A percentile compares a stretch with the other conserved stretches of the same genome.
Evolutionary conservation across 257 asterid species (phyloP).

Genomic region (Catharanthus roseus): DNA sequence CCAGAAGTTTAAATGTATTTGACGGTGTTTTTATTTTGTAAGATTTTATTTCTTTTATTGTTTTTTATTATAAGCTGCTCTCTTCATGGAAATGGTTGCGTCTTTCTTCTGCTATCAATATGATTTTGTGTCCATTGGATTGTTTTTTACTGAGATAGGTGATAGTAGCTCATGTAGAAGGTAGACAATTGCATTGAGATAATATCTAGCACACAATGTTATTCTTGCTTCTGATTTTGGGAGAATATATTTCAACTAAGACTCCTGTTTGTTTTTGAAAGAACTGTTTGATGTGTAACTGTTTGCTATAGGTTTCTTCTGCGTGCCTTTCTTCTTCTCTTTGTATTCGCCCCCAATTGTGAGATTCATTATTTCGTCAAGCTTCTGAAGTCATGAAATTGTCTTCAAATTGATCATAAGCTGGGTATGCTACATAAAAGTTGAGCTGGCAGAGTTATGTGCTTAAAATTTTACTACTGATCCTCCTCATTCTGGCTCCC

Average conservation of each 20-base stretch:
- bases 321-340: not conserved
- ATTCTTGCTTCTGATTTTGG: not conserved
- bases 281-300: not conserved
- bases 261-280: not conserved
- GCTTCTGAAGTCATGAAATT: not conserved
- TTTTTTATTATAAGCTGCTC: not conserved
- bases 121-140: not conserved
- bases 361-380: not conserved
- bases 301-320: not conserved
- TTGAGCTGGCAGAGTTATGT: not conserved
- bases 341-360: not conserved
- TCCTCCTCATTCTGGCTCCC: constrained; percentile 1
- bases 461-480: not conserved
- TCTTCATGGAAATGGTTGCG: not conserved
- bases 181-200: not conserved
- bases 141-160: not conserved
- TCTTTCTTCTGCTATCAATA: not conserved
- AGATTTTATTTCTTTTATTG: too few species aligned
- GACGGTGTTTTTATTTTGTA: not conserved
- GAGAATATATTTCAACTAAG: not conserved
- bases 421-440: not conserved
- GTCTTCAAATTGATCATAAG: not conserved
- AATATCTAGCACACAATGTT: not conserved
- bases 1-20: not conserved
- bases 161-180: not conserved